Base-by-base conservation (phyloP, 2,329 filamentous ascomycete genomes). In the Calonectria multiphialidica region DNA sequence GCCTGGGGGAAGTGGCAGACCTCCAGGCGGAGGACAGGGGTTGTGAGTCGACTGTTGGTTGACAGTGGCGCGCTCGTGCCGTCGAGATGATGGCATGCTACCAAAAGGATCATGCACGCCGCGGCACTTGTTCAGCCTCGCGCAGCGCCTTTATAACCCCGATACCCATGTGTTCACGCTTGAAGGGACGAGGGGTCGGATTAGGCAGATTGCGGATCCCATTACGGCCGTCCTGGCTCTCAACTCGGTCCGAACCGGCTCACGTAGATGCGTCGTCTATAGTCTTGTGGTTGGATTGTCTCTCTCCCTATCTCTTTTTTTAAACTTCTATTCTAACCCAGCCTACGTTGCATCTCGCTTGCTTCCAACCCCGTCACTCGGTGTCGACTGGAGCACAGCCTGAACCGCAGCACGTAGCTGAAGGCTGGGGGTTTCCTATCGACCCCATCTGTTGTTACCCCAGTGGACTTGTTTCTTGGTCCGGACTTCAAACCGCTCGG, bases 381-480 rank as follows among this genome's bases (percentile, higher is more conserved):
- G 35, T 45, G 45, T 28, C 21, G 42, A 49, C 53, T 35, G 18
- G 15, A 33, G 33, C 49, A 53, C 37, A 42, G 23, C 45, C 57
- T 62, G 40, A 49, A 44, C 45, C 37, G 21, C 47, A 33, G 35
- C 37, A 40, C 44, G n/a, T 37, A 44, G 53, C 49, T 65, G 25
- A 40, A 21, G 13, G 28, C 53, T 15, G 21, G 50, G 50, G 53
- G 21, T 30, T 21, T 42, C 16, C 23, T 35, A 37, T 28, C 55
- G 42, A 40, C 8, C 30, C 35, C 62, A 33, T 25, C 7, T 8
- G 37, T 4, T 6, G 15, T 44, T 33, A 69, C 18, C 66, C 75
- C 76, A 81, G 33, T 76, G 76, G 37, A 78, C 80, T 4, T 62
- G 70, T 30, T 78, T 79, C 45, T 67, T 75, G 64, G 75, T 70